These are phyloP conservation scores for Penicillium fuscoglaucum DNA, from an alignment of 2,329 filamentous ascomycete species.

Conservation along the genomic window DNA sequence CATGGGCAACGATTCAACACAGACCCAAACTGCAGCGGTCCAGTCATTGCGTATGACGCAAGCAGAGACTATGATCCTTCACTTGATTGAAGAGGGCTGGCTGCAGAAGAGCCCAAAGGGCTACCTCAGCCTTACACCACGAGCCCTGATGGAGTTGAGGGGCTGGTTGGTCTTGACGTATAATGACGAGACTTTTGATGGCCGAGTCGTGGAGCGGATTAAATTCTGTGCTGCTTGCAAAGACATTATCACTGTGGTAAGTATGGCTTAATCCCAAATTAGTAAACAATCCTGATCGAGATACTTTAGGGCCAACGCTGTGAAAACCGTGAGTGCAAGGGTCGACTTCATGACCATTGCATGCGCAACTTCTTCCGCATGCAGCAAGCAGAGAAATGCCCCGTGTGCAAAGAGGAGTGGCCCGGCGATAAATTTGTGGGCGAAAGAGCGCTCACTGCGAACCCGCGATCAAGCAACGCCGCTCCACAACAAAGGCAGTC, in stretches of 20 bases:
- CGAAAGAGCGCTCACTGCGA: slow-evolving; percentile 45
- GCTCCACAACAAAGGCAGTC: not conserved
- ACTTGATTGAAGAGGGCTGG: slow-evolving; percentile 78
- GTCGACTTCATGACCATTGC: slow-evolving; percentile 76
- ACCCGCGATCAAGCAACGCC: slow-evolving; percentile 8
- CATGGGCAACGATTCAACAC: slow-evolving; percentile 46
- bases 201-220: slow-evolving; percentile 64
- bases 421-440: slow-evolving; percentile 54
- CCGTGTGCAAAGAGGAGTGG: slow-evolving; percentile 56
- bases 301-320: slow-evolving; percentile 68
- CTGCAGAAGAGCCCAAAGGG: slow-evolving; percentile 70
- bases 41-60: slow-evolving; percentile 71
- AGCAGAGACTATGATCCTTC: slow-evolving; percentile 69
- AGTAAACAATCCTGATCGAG: slow-evolving; percentile 6
- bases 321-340: slow-evolving; percentile 63
- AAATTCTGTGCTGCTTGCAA: slow-evolving; percentile 86
- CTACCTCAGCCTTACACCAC: slow-evolving; percentile 74
- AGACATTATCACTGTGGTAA: slow-evolving; percentile 76
- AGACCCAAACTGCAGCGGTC: slow-evolving; percentile 35
- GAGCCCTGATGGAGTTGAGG: slow-evolving; percentile 80
- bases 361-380: slow-evolving; percentile 71
- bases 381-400: slow-evolving; percentile 63
- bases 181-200: slow-evolving; percentile 69
- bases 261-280: slow-evolving; percentile 20
- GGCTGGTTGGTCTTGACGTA: slow-evolving; percentile 86